Evolutionary conservation across 257 asterid species (phyloP).

Genomic region (Cruciata laevipes): DNA sequence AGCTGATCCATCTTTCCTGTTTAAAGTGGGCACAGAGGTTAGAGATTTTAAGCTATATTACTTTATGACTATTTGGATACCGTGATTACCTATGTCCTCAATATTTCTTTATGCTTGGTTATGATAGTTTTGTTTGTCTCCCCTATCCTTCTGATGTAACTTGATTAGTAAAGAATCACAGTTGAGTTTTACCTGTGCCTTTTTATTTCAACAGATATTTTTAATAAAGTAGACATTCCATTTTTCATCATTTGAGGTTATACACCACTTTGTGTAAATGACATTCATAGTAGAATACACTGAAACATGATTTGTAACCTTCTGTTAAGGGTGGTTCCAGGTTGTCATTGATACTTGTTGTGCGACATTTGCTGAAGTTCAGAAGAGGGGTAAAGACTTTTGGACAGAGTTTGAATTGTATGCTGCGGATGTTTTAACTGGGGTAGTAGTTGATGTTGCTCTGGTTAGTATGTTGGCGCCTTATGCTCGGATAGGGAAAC

Average conservation of each 20-base stretch:
- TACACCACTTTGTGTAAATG: neutral
- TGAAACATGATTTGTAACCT: neutral
- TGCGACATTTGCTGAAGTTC: slow-evolving; percentile 97
- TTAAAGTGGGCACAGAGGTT: slow-evolving; percentile 96
- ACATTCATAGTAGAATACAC: neutral
- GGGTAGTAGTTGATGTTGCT: slow-evolving; percentile 85
- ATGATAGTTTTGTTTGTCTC: neutral
- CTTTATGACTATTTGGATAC: neutral
- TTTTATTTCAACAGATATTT: too few species aligned
- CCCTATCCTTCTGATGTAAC: neutral
- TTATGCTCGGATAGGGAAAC: slow-evolving; percentile 74
- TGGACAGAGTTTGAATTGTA: slow-evolving; percentile 97
- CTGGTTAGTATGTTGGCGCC: slow-evolving; percentile 97
- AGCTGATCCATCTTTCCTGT: slow-evolving; percentile 89
- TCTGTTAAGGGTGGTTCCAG: slow-evolving; percentile 31
- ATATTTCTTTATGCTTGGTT: neutral
- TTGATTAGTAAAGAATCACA: neutral
- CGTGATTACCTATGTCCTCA: neutral
- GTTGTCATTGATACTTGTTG: slow-evolving; percentile 88
- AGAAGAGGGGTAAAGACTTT: slow-evolving; percentile 87
- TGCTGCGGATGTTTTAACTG: slow-evolving; percentile 90
- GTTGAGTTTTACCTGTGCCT: neutral
- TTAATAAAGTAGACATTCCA: neutral
- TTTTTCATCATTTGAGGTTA: neutral
- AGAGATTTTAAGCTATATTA: slow-evolving; percentile 6